Conservation (phyloP, 306 rosid species). For the Ormosia semicastrata region DNA sequence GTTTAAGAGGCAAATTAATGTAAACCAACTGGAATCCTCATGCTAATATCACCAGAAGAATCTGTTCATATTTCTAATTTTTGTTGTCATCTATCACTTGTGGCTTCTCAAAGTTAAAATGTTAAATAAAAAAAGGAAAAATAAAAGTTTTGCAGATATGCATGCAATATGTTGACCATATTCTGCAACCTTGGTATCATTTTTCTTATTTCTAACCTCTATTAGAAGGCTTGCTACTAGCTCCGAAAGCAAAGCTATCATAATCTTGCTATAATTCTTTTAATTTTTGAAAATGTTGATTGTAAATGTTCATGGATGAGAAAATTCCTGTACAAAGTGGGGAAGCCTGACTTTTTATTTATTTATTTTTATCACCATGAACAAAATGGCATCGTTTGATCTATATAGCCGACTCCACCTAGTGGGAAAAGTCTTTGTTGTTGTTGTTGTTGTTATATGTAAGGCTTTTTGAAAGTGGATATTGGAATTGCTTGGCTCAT, state of each 20-base stretch:
- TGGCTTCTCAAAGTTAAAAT: slow-evolving; percentile 15
- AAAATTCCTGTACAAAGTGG: neutral
- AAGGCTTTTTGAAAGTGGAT: slow-evolving; percentile 5
- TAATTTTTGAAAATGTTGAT: neutral
- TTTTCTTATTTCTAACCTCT: slow-evolving; percentile 1
- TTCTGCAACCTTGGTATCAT: slow-evolving; percentile 8
- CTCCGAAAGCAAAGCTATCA: neutral
- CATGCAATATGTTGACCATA: neutral
- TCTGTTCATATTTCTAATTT: neutral
- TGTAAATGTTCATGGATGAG: neutral
- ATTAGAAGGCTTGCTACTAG: neutral
- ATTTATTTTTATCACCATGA: neutral
- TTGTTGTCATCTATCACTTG: neutral
- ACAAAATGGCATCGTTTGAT: too few species aligned
- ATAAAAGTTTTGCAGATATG: neutral
- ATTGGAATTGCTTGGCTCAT: neutral
- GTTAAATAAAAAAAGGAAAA: neutral
- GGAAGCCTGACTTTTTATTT: neutral
- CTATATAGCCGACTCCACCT: too few species aligned
- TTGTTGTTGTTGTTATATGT: neutral
- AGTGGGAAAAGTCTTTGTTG: too few species aligned
- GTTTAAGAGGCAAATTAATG: slow-evolving; percentile 12
- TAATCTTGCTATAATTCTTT: neutral
- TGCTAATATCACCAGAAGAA: slow-evolving; percentile 2
- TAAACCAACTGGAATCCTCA: neutral